These are phyloP conservation scores for Heterococcus sp. DNA, from an alignment of 108 stramenopile species.

Conservation along the genomic window DNA sequence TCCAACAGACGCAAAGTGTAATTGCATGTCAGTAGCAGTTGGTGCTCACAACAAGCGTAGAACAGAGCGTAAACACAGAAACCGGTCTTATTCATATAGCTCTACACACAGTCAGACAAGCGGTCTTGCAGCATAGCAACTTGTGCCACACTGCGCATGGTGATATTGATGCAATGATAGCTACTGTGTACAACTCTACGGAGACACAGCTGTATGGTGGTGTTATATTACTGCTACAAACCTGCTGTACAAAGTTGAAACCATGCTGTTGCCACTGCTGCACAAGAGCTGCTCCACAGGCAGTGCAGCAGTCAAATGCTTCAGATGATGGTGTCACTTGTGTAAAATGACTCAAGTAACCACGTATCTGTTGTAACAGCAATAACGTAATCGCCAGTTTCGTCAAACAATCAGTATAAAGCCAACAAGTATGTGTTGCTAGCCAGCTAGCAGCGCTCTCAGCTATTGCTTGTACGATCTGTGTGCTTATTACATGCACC, in stretches of 20 bases:
- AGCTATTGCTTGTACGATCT: neutral
- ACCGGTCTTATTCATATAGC: no score
- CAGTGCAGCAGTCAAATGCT: conserved; percentile 84
- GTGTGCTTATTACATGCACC: neutral
- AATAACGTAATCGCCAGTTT: conserved; percentile 4
- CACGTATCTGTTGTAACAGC: conserved; percentile 88
- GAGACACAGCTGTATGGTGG: no score
- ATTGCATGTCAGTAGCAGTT: no score
- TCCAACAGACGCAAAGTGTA: no score
- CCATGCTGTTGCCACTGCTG: conserved; percentile 69
- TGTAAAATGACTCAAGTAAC: conserved; percentile 79
- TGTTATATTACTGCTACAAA: no score
- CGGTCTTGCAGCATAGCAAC: no score
- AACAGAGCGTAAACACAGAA: no score
- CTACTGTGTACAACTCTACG: no score
- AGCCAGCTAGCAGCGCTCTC: neutral
- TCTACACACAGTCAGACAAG: no score
- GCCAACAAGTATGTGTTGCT: neutral
- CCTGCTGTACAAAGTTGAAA: conserved; percentile 71
- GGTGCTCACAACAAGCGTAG: no score
- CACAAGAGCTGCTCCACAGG: conserved; percentile 74
- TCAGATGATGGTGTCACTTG: conserved; percentile 84
- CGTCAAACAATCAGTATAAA: conserved; percentile 59
- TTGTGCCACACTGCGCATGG: no score
- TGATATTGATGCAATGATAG: no score